phyloP scores from a whole-genome alignment of 2,329 filamentous ascomycete species.

The Plenodomus lindquistii region DNA sequence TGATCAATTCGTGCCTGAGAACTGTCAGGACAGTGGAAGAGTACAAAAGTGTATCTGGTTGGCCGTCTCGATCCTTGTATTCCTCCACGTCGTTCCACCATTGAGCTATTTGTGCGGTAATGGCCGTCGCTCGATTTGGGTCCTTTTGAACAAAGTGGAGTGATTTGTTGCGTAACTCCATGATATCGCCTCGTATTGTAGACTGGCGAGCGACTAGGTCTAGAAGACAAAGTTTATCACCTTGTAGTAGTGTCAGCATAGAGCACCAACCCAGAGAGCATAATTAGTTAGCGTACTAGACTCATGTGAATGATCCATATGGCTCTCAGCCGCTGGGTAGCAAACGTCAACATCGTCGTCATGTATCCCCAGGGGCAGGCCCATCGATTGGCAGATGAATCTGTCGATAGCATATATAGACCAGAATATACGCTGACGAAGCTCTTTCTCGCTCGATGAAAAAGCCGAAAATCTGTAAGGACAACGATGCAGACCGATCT shows the following conservation, averaged over 20 bases:
- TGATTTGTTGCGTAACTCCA: constrained; percentile 58
- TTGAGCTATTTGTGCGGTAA: constrained; percentile 55
- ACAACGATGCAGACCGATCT: constrained; percentile 63
- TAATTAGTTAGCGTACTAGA: constrained; percentile 9
- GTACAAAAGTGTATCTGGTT: constrained; percentile 25
- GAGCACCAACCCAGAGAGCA: background rate
- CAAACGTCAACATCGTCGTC: constrained; percentile 65
- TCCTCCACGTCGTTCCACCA: constrained; percentile 61
- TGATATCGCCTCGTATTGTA: constrained; percentile 54
- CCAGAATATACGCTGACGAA: constrained; percentile 61
- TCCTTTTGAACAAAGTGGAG: constrained; percentile 52
- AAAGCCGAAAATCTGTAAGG: constrained; percentile 59
- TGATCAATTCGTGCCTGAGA: constrained; percentile 55
- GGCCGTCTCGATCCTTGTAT: constrained; percentile 47
- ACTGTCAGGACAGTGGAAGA: constrained; percentile 52
- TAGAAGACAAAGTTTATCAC: constrained; percentile 16
- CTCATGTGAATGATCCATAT: constrained; percentile 28
- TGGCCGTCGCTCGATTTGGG: constrained; percentile 49
- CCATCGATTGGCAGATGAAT: constrained; percentile 60
- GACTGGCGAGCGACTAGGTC: constrained; percentile 53
- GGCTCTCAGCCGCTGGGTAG: constrained; percentile 55
- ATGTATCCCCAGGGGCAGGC: constrained; percentile 58
- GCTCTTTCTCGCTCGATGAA: constrained; percentile 49
- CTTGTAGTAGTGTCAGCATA: constrained; percentile 2
- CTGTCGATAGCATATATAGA: constrained; percentile 60